A percentile compares a stretch with the other conserved stretches of the same genome.
Conservation (phyloP, 106 monocot genomes). For the Chionographis japonica region DNA sequence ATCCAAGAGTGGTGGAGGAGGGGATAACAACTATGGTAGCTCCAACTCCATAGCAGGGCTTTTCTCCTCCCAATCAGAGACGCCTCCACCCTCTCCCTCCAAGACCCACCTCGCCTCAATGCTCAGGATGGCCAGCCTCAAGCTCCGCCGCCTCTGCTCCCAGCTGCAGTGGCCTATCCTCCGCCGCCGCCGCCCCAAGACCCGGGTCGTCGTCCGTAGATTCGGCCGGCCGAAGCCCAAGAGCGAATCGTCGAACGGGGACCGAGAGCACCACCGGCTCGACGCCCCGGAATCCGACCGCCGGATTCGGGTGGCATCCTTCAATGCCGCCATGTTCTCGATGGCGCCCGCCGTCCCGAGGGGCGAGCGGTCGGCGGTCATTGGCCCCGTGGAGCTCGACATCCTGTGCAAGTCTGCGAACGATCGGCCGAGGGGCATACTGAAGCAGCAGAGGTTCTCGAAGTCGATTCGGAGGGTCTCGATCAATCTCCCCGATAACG, state of each 20-base stretch:
- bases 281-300: too few relatives aligned
- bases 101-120: neutral
- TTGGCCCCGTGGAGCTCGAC: conserved; percentile 8
- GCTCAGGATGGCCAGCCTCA: neutral
- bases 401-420: conserved; percentile 32
- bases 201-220: neutral
- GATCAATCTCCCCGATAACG: conserved; percentile 83
- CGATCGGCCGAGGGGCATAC: conserved; percentile 68
- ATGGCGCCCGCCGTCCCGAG: conserved; percentile 55
- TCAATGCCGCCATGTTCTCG: conserved; percentile 92
- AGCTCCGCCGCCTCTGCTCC: conserved; percentile 9
- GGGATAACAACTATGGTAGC: neutral
- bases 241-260: too few relatives aligned
- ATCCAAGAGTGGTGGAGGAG: neutral
- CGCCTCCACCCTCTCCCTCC: neutral
- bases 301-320: conserved; percentile 59
- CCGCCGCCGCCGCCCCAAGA: conserved; percentile 1
- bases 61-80: neutral
- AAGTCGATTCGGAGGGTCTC: conserved; percentile 68
- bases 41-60: neutral
- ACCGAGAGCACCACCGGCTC: too few relatives aligned
- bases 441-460: conserved; percentile 48
- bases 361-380: neutral
- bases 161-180: neutral
- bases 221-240: neutral